These are phyloP conservation scores for Cercospora beticola DNA, from an alignment of 2,329 filamentous ascomycete species.

Conservation along the genomic window DNA sequence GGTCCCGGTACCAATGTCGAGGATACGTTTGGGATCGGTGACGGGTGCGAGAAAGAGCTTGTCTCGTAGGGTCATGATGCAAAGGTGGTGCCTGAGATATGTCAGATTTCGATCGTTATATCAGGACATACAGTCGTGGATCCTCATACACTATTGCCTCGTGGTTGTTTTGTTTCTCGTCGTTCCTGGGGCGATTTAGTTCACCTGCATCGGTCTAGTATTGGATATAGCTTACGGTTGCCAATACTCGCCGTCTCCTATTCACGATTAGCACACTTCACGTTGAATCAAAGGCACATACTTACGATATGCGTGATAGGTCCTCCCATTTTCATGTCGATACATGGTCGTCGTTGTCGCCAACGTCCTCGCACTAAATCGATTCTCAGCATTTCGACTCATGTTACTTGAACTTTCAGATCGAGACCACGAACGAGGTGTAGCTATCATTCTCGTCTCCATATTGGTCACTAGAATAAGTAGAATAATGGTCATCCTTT, in stretches of 20 bases:
- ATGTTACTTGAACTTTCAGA: not conserved
- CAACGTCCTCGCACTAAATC: conserved; percentile 38
- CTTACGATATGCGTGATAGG: conserved; percentile 40
- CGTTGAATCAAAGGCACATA: not conserved
- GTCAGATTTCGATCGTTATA: not conserved
- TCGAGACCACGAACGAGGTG: conserved; percentile 22
- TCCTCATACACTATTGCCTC: conserved; percentile 31
- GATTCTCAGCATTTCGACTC: conserved; percentile 18
- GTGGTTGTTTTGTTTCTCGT: conserved; percentile 33
- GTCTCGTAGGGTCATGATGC: conserved; percentile 37
- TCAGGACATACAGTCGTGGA: not conserved
- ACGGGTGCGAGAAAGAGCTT: conserved; percentile 36
- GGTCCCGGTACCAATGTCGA: conserved; percentile 52
- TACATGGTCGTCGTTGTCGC: conserved; percentile 43
- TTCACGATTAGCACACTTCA: not conserved
- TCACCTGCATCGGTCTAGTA: no score
- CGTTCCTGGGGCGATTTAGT: conserved; percentile 31
- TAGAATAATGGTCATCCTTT: conserved; percentile 27
- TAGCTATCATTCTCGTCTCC: conserved; percentile 21
- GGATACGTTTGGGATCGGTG: conserved; percentile 31
- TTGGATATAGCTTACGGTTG: conserved; percentile 30
- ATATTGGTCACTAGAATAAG: conserved; percentile 17
- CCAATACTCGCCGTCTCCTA: conserved; percentile 37
- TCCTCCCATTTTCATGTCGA: conserved; percentile 40
- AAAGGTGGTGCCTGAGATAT: conserved; percentile 43